Evolutionary conservation across 306 rosid genomes (phyloP).

Genomic region (Acacia confusa): DNA sequence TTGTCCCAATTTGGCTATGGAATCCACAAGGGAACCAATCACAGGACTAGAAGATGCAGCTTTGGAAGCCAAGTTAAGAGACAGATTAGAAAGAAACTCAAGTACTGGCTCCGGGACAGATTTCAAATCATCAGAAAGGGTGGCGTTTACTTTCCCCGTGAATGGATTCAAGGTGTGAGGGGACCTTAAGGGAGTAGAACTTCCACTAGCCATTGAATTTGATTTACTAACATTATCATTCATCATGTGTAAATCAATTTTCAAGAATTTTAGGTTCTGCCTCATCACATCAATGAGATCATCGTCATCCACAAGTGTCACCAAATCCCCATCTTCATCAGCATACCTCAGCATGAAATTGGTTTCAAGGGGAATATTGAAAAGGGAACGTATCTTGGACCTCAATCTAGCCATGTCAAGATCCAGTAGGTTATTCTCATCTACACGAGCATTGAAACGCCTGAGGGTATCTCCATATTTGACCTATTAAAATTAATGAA

Average conservation of each 20-base stretch:
- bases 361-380: slow-evolving; percentile 51
- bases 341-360: slow-evolving; percentile 59
- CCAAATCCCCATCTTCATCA: slow-evolving; percentile 93
- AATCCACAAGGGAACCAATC: slow-evolving; percentile 47
- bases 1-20: slow-evolving; percentile 40
- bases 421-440: slow-evolving; percentile 52
- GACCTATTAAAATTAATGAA: slow-evolving; percentile 47
- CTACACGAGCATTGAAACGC: slow-evolving; percentile 68
- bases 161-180: slow-evolving; percentile 28
- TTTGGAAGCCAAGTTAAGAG: slow-evolving; percentile 43
- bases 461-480: slow-evolving; percentile 69
- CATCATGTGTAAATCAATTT: slow-evolving; percentile 56
- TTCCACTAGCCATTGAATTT: slow-evolving; percentile 52
- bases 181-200: slow-evolving; percentile 51
- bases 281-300: slow-evolving; percentile 76
- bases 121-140: slow-evolving; percentile 43
- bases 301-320: slow-evolving; percentile 73
- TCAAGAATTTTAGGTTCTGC: slow-evolving; percentile 72
- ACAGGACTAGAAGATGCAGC: slow-evolving; percentile 49
- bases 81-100: slow-evolving; percentile 41
- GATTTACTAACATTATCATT: slow-evolving; percentile 38
- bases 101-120: slow-evolving; percentile 56
- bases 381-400: slow-evolving; percentile 55
- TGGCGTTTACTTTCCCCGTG: neutral
- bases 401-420: slow-evolving; percentile 69